Base-by-base conservation (phyloP, 495 filamentous ascomycete genomes). In the Lasiosphaeris hirsuta region DNA sequence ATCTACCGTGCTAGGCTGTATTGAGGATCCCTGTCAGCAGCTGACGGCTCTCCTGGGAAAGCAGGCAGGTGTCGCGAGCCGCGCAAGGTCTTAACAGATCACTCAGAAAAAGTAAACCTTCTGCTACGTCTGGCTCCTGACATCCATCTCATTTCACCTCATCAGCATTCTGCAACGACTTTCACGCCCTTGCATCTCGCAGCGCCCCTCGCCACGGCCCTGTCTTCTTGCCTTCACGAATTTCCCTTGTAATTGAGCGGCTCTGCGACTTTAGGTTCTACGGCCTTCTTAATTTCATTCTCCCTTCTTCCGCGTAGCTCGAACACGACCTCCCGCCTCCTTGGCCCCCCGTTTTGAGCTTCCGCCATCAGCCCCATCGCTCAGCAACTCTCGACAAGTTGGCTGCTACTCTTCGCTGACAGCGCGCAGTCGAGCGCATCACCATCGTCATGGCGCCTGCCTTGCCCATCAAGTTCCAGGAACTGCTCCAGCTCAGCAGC, bases 401-500 rank as follows among this genome's bases (percentile, higher is more conserved):
- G 69, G 66, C 65, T 69, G 63, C 57, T 60, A 55, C 46, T 59
- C 46, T 56, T 63, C 56, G 35, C 41, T 60, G 51, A 62, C 44
- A 48, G 23, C 66, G 70, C 70, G 70, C 70, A 69, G 56, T 54
- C 58, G 48, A 72, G 70, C 70, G 70, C 70, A 66, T 52, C 54
- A 34, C 23, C 40, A 49, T 55, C 65, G 73, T 45, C 69, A 80
- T 80, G 77, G 73, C 76, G 61, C 70, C 70, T 56, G 57, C 59
- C 10, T 62, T 96, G 64, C 92, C 92, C 63, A 97, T 97, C 80
- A 90, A 90, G 76, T 97, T 97, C 74, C 90, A 87, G 72, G 92
- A 97, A 84, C 82, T 96, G 68, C 79, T 95, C 68, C 89, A 89
- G 84, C 88, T 96, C 81, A 70, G 80, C 69, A 85, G 84, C 74